Percentiles rank a stretch among this genome's conserved stretches.
These are phyloP conservation scores for Pestalotiopsis sp. DNA, from an alignment of 2,329 filamentous ascomycete genomes.

Conservation along the genomic window DNA sequence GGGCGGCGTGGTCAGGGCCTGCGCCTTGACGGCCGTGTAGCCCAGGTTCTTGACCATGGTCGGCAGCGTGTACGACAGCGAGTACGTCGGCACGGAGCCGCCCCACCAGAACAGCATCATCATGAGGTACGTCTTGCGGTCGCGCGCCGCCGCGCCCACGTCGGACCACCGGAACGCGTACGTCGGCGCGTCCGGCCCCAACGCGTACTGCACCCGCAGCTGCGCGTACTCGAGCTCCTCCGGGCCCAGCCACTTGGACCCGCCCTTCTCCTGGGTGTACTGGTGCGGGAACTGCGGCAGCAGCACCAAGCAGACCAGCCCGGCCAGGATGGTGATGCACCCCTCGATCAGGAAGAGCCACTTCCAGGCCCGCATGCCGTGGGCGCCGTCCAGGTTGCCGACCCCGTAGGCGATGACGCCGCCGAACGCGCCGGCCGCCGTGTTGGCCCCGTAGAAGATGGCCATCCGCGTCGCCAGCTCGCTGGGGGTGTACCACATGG, in stretches of 20 bases:
- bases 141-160: conserved; percentile 41
- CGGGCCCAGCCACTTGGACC: conserved; percentile 39
- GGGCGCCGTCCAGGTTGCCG: conserved; percentile 33
- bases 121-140: conserved; percentile 43
- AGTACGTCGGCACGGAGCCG: conserved; percentile 42
- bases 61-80: conserved; percentile 30
- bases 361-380: conserved; percentile 38
- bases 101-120: conserved; percentile 41
- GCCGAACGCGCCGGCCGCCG: conserved; percentile 37
- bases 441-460: conserved; percentile 34
- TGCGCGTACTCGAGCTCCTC: conserved; percentile 48
- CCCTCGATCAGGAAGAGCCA: conserved; percentile 31
- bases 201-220: conserved; percentile 33
- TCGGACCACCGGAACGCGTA: conserved; percentile 38
- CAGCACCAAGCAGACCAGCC: conserved; percentile 37
- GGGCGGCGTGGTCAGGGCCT: conserved; percentile 50
- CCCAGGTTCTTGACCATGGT: conserved; percentile 45
- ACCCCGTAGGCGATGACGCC: conserved; percentile 42
- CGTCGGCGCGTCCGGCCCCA: conserved; percentile 35
- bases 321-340: conserved; percentile 29
- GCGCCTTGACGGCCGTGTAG: conserved; percentile 44
- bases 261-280: conserved; percentile 7
- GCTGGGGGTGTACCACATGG: conserved; percentile 24
- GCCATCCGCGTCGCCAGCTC: conserved; percentile 23
- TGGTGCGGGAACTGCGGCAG: conserved; percentile 34